phyloP scores from a whole-genome alignment of 352 stramenopile genomes.

The Detonula confervacea region DNA sequence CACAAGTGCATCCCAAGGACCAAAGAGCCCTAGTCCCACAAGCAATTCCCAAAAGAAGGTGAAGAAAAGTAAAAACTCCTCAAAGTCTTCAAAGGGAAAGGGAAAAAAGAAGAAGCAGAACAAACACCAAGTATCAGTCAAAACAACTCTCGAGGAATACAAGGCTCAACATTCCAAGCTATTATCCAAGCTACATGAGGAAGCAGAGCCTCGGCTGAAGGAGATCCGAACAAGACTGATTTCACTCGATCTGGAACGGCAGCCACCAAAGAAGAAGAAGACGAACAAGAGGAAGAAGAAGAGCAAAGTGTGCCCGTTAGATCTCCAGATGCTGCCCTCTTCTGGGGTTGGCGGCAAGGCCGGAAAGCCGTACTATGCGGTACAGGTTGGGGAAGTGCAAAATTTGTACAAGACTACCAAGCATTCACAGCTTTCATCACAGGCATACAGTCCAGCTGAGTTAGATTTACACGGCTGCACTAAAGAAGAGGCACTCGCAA shows the following conservation, averaged over 20 bases:
- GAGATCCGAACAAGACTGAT: background rate
- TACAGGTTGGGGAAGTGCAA: background rate
- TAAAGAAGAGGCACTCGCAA: background rate
- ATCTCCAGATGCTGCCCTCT: background rate
- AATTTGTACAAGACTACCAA: conserved; percentile 3
- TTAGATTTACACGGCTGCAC: conserved; percentile 1
- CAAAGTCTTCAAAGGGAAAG: background rate
- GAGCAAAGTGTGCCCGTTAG: too few relatives aligned
- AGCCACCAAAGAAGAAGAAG: background rate
- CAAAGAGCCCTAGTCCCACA: background rate
- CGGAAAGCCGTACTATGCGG: background rate
- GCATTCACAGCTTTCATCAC: background rate
- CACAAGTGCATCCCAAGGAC: background rate
- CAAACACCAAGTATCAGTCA: background rate
- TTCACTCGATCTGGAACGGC: background rate
- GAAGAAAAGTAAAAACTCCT: conserved; percentile 5
- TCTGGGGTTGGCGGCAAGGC: background rate
- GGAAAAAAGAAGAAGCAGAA: background rate
- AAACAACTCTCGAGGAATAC: conserved; percentile 1
- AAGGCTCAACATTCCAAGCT: conserved; percentile 9
- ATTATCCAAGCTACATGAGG: conserved; percentile 7
- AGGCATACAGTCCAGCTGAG: background rate
- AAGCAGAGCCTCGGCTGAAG: background rate
- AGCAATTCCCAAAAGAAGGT: background rate
- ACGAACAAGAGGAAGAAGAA: background rate